A percentile compares a stretch with the other conserved stretches of the same genome.
These are phyloP conservation scores for Apophysomyces trapeziformis DNA, from an alignment of 371 early-diverging fungal genomes.

Conservation along the genomic window DNA sequence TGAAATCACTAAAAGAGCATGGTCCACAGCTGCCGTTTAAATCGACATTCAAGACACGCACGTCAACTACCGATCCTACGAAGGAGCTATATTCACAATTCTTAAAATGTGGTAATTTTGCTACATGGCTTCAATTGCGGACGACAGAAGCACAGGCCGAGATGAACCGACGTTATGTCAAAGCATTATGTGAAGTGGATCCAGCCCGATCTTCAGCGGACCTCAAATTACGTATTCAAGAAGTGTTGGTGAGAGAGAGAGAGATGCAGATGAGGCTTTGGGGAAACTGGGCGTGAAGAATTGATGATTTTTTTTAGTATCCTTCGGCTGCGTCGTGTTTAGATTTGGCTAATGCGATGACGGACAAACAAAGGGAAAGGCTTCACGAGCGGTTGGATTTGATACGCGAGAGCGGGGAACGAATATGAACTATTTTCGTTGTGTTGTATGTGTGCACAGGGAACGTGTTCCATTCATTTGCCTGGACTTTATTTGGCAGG, in stretches of 20 bases:
- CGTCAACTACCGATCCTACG: constrained; percentile 44
- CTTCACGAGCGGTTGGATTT: neutral
- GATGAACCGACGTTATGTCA: constrained; percentile 65
- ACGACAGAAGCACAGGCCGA: constrained; percentile 78
- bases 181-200: constrained; percentile 61
- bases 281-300: neutral
- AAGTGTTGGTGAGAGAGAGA: constrained; percentile 21
- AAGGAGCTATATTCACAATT: constrained; percentile 86
- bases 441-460: constrained; percentile 8
- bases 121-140: constrained; percentile 90
- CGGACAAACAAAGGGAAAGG: constrained; percentile 17
- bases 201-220: constrained; percentile 21
- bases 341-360: constrained; percentile 12
- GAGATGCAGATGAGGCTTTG: neutral
- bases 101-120: constrained; percentile 93
- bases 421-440: neutral
- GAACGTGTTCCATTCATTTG: constrained; percentile 31
- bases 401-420: constrained; percentile 9
- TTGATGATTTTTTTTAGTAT: constrained; percentile 9
- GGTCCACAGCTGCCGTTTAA: constrained; percentile 58
- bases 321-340: constrained; percentile 11
- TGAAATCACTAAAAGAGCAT: constrained; percentile 59
- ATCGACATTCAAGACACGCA: constrained; percentile 55
- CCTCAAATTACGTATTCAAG: constrained; percentile 22
- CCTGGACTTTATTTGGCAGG: constrained; percentile 40